Conservation (phyloP, 169 alveolate species). For the Fabrea salina region DNA sequence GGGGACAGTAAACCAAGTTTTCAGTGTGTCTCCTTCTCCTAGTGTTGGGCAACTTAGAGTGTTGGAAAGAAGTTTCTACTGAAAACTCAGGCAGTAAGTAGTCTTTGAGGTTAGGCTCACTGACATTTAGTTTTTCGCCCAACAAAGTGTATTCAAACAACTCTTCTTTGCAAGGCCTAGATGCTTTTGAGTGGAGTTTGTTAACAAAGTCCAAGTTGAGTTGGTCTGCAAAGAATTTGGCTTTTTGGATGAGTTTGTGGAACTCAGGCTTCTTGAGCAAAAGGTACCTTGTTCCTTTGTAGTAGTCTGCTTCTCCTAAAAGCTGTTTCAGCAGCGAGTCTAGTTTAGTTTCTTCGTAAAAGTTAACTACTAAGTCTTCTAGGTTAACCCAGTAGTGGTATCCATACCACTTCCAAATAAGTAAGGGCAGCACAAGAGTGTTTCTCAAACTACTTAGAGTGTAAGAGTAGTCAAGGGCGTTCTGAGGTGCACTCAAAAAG, state of each 20-base stretch:
- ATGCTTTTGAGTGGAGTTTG: neutral
- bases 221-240: neutral
- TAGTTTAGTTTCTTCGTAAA: neutral
- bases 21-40: neutral
- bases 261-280: neutral
- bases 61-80: neutral
- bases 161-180: neutral
- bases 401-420: conserved; percentile 34
- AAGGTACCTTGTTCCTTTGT: neutral
- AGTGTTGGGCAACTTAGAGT: neutral
- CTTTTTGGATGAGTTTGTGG: neutral
- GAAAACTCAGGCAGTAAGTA: neutral
- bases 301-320: neutral
- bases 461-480: neutral
- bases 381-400: neutral
- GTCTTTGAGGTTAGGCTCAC: neutral
- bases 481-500: neutral
- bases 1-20: too few species aligned
- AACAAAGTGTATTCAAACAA: neutral
- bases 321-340: neutral
- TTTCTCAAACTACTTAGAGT: neutral
- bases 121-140: neutral
- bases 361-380: neutral
- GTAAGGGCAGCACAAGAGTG: conserved; percentile 2
- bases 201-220: neutral